A percentile compares a stretch with the other conserved stretches of the same genome.
Conservation (phyloP, 441 rosid species). For the Populus hybrid region DNA sequence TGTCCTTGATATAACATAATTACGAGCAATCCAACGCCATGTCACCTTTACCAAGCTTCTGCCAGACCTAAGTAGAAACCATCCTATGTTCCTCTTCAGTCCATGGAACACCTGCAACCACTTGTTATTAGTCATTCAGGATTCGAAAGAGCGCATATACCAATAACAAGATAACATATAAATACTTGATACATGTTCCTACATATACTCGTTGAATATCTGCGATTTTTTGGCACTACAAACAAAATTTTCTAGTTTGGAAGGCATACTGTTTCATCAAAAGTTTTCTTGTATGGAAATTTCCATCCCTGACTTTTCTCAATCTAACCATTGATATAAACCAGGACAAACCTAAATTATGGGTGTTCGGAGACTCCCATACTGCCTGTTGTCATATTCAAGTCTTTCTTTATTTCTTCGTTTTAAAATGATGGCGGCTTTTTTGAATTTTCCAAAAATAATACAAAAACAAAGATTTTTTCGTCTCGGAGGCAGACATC, state of each 20-base stretch:
- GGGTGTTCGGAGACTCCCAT: too few species aligned
- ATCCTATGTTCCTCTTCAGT: conserved; percentile 90
- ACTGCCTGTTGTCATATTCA: too few species aligned
- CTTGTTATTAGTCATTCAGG: conserved; percentile 16
- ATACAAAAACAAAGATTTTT: too few species aligned
- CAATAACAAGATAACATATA: not conserved
- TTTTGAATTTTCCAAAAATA: not conserved
- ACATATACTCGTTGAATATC: not conserved
- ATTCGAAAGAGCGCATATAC: not conserved
- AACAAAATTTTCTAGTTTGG: not conserved
- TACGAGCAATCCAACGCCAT: conserved; percentile 95
- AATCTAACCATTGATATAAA: too few species aligned
- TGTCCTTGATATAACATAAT: conserved; percentile 69
- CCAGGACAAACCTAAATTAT: too few species aligned
- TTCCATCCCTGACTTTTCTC: too few species aligned
- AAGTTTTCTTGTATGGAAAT: too few species aligned
- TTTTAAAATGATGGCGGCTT: not conserved
- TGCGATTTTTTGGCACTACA: not conserved
- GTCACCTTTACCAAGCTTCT: conserved; percentile 90
- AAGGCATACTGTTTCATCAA: not conserved
- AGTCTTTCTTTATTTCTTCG: too few species aligned
- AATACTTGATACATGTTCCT: not conserved
- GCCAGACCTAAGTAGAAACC: conserved; percentile 83
- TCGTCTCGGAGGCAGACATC: not conserved
- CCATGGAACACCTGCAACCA: conserved; percentile 79